Percentiles rank a stretch among this genome's conserved stretches.
These are phyloP conservation scores for Trypethelium eluteriae DNA, from an alignment of 495 filamentous ascomycete species.

Conservation along the genomic window DNA sequence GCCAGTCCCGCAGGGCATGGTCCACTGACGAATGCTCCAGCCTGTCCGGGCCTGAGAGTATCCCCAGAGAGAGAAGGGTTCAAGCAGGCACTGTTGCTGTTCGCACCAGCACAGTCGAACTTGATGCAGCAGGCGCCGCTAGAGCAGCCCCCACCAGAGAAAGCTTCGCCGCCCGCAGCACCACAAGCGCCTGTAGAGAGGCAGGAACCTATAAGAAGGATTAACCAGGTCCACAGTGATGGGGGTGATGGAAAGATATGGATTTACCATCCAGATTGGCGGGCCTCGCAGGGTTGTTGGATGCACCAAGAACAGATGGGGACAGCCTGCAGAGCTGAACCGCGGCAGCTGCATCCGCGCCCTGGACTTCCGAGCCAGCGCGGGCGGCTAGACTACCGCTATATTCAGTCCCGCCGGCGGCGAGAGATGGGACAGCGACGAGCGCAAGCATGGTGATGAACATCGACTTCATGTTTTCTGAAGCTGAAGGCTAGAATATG, in stretches of 20 bases:
- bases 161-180: constrained; percentile 1
- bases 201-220: constrained; percentile 5
- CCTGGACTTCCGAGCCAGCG: neutral
- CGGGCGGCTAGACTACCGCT: neutral
- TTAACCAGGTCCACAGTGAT: neutral
- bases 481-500: neutral
- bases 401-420: neutral
- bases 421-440: neutral
- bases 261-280: neutral
- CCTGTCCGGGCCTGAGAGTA: neutral
- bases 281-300: constrained; percentile 2
- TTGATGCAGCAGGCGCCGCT: neutral
- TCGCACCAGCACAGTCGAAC: constrained; percentile 7
- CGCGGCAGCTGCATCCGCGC: neutral
- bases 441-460: neutral
- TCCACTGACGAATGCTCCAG: constrained; percentile 1
- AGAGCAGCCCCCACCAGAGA: neutral
- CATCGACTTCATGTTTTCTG: neutral
- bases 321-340: neutral
- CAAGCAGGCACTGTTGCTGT: constrained; percentile 4
- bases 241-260: neutral
- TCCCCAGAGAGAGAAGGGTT: constrained; percentile 7
- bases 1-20: neutral
- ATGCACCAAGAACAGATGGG: neutral
- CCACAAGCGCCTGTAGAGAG: neutral